phyloP scores from a whole-genome alignment of 78 protist species.

The Dictyostelium capitatum region DNA sequence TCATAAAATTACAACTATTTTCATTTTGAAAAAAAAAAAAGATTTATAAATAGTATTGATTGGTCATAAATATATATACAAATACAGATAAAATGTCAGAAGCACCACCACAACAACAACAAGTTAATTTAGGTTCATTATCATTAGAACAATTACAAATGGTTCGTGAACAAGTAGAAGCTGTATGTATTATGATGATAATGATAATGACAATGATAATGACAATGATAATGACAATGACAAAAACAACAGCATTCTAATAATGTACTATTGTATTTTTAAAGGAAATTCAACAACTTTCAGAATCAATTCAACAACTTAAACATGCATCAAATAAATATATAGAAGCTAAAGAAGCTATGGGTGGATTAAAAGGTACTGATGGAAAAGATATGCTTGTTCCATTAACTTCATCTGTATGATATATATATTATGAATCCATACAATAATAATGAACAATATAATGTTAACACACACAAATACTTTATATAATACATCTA shows the following conservation, averaged over 20 bases:
- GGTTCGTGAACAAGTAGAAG: slow-evolving; percentile 68
- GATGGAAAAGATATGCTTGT: slow-evolving; percentile 77
- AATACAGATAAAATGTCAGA: slow-evolving; percentile 28
- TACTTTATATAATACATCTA: not conserved
- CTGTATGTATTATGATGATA: slow-evolving; percentile 7
- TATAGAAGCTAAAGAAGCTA: slow-evolving; percentile 81
- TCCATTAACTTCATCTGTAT: slow-evolving; percentile 77
- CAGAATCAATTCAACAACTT: slow-evolving; percentile 58
- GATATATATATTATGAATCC: not conserved
- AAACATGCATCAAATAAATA: slow-evolving; percentile 71
- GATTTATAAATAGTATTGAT: not conserved
- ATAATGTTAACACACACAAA: not conserved
- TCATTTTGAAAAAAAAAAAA: no score
- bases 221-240: not conserved
- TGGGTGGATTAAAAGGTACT: slow-evolving; percentile 66
- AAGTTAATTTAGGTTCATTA: slow-evolving; percentile 55
- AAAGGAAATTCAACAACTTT: slow-evolving; percentile 77
- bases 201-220: not conserved
- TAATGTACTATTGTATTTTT: not conserved
- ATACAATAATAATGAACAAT: no score
- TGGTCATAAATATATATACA: not conserved
- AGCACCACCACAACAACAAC: slow-evolving; percentile 55
- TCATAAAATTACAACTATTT: no score
- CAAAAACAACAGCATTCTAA: not conserved
- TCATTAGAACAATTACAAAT: slow-evolving; percentile 64